phyloP scores from a whole-genome alignment of 129 eudicot species.

The Chrysanthemum makinoi region DNA sequence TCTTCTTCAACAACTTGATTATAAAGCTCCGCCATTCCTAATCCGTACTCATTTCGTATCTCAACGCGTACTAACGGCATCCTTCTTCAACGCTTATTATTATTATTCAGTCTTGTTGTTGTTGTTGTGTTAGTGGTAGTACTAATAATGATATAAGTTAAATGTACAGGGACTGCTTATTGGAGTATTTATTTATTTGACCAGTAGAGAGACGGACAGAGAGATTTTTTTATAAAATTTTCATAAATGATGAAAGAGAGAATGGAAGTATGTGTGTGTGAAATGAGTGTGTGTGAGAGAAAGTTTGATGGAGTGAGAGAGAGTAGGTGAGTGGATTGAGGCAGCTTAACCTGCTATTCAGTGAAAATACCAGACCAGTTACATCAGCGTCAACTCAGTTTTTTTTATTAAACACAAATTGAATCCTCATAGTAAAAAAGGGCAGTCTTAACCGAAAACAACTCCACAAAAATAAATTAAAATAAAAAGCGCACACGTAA shows the following conservation, averaged over 20 bases:
- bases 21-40: conserved; percentile 76
- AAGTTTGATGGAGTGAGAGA: conserved; percentile 5
- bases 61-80: conserved; percentile 81
- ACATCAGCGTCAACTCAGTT: too few species aligned
- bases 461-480: too few species aligned
- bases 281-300: conserved; percentile 25
- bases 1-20: conserved; percentile 57
- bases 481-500: too few species aligned
- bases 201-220: neutral
- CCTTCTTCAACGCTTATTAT: neutral
- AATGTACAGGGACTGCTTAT: neutral
- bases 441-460: too few species aligned
- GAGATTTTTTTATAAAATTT: conserved; percentile 14
- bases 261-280: conserved; percentile 9
- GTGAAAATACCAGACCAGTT: too few species aligned
- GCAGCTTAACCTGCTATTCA: conserved; percentile 60
- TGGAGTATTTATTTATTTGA: neutral
- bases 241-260: conserved; percentile 41
- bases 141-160: neutral
- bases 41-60: conserved; percentile 82
- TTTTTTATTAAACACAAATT: too few species aligned
- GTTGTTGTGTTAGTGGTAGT: too few species aligned
- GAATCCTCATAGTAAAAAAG: too few species aligned
- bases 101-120: too few species aligned
- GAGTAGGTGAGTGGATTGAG: conserved; percentile 59